phyloP scores from a whole-genome alignment of 352 stramenopile species.

The Globisporangium apiculatum region DNA sequence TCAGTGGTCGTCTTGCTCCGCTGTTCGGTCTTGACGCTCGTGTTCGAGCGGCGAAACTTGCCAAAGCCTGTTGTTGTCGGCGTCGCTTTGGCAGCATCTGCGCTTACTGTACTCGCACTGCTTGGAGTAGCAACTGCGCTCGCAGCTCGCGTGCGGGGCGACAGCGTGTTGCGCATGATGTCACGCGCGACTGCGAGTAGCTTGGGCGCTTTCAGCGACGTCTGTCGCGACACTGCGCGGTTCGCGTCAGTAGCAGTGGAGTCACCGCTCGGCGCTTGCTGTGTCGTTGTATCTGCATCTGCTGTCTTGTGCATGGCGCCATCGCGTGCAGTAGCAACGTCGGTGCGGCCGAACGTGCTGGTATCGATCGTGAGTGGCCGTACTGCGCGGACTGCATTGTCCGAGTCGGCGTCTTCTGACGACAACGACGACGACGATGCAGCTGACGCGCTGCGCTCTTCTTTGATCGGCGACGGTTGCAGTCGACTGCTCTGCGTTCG shows the following conservation, averaged over 20 bases:
- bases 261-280: no score
- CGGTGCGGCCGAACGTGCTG: not conserved
- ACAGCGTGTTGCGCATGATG: constrained; percentile 4
- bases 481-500: not conserved
- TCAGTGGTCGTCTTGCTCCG: not conserved
- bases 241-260: not conserved
- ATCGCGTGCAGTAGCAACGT: not conserved
- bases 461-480: not conserved
- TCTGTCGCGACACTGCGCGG: not conserved
- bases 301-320: no score
- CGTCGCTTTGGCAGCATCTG: not conserved
- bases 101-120: not conserved
- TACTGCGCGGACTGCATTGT: not conserved
- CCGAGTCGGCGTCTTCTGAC: not conserved
- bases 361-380: not conserved
- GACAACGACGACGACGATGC: not conserved
- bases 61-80: constrained; percentile 30
- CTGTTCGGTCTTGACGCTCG: constrained; percentile 5
- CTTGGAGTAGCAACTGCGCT: not conserved
- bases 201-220: constrained; percentile 7
- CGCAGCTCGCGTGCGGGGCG: constrained; percentile 3
- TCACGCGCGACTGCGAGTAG: constrained; percentile 6
- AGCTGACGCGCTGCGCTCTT: not conserved
- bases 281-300: no score
- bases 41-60: constrained; percentile 36